Conservation (phyloP, 805 yeast genomes). For the Clavispora phyllophila region DNA sequence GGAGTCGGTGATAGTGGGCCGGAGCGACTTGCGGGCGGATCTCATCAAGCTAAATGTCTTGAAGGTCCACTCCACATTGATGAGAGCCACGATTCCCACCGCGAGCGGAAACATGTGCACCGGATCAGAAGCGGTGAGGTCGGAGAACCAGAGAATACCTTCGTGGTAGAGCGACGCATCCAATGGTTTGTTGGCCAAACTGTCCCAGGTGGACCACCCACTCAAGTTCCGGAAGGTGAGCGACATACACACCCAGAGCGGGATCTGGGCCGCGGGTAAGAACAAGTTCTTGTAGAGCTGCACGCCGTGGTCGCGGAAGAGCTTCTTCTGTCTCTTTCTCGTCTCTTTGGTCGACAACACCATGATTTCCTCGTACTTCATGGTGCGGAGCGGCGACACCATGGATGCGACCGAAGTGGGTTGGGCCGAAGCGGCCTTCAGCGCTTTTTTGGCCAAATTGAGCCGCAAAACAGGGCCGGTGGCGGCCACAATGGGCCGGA, state of each 20-base stretch:
- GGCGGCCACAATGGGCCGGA: slow-evolving; percentile 68
- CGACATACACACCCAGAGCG: slow-evolving; percentile 79
- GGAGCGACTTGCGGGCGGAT: slow-evolving; percentile 31
- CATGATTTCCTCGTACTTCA: slow-evolving; percentile 75
- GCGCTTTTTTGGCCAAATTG: slow-evolving; percentile 47
- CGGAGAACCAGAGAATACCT: slow-evolving; percentile 58
- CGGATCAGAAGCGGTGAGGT: slow-evolving; percentile 59
- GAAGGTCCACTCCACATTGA: slow-evolving; percentile 80
- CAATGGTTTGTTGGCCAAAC: slow-evolving; percentile 39
- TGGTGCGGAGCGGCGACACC: slow-evolving; percentile 32
- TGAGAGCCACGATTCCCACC: slow-evolving; percentile 64
- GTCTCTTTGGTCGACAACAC: slow-evolving; percentile 73
- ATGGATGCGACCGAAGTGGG: slow-evolving; percentile 21
- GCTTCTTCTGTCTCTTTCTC: slow-evolving; percentile 61
- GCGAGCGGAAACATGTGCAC: slow-evolving; percentile 61
- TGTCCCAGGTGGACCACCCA: slow-evolving; percentile 55
- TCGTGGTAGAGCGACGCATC: slow-evolving; percentile 48
- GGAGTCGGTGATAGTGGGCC: slow-evolving; percentile 59
- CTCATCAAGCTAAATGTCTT: slow-evolving; percentile 54
- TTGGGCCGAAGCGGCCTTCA: slow-evolving; percentile 15
- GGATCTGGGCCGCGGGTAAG: slow-evolving; percentile 78
- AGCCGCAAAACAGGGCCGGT: slow-evolving; percentile 68
- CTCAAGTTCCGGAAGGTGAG: slow-evolving; percentile 69
- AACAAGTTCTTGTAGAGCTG: slow-evolving; percentile 77
- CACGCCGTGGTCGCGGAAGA: slow-evolving; percentile 64